These are phyloP conservation scores for Solanum phureja DNA, from an alignment of 257 asterid species.

Conservation along the genomic window DNA sequence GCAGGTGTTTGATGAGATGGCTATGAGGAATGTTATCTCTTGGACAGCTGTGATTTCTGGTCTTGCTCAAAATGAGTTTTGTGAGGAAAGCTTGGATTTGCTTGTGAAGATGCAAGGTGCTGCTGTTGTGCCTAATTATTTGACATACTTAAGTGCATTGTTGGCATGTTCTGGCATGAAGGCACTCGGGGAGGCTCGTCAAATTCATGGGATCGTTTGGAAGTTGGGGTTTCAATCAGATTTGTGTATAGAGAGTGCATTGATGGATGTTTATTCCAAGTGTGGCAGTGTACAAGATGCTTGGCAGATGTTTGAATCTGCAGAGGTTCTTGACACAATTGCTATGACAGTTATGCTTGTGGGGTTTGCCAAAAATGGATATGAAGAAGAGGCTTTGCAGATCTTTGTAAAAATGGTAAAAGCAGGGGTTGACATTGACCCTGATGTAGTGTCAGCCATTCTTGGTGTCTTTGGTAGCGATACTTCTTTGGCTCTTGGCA, in stretches of 20 bases:
- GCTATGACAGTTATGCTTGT: slow-evolving; percentile 66
- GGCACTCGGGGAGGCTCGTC: slow-evolving; percentile 56
- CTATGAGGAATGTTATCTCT: slow-evolving; percentile 60
- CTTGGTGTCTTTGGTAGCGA: slow-evolving; percentile 52
- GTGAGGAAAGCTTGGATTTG: slow-evolving; percentile 50
- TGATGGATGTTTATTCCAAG: slow-evolving; percentile 89
- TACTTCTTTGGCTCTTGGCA: slow-evolving; percentile 51
- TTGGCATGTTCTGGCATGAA: slow-evolving; percentile 69
- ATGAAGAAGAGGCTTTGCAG: slow-evolving; percentile 59
- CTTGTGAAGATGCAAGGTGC: slow-evolving; percentile 42
- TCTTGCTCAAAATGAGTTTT: slow-evolving; percentile 46
- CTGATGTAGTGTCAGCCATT: slow-evolving; percentile 55
- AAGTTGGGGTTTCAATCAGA: slow-evolving; percentile 68
- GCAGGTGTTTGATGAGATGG: slow-evolving; percentile 56
- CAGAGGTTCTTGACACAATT: slow-evolving; percentile 53
- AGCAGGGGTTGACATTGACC: slow-evolving; percentile 41
- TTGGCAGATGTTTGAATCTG: slow-evolving; percentile 67
- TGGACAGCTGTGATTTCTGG: slow-evolving; percentile 88
- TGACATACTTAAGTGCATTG: slow-evolving; percentile 61
- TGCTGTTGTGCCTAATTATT: slow-evolving; percentile 37
- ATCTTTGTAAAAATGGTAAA: slow-evolving; percentile 58
- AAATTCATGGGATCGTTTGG: slow-evolving; percentile 55
- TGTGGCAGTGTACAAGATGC: slow-evolving; percentile 54
- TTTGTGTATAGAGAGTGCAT: slow-evolving; percentile 54
- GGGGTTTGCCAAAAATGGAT: slow-evolving; percentile 70